Evolutionary conservation across 2,329 filamentous ascomycete species (phyloP).

Genomic region (Penicillium sp.): DNA sequence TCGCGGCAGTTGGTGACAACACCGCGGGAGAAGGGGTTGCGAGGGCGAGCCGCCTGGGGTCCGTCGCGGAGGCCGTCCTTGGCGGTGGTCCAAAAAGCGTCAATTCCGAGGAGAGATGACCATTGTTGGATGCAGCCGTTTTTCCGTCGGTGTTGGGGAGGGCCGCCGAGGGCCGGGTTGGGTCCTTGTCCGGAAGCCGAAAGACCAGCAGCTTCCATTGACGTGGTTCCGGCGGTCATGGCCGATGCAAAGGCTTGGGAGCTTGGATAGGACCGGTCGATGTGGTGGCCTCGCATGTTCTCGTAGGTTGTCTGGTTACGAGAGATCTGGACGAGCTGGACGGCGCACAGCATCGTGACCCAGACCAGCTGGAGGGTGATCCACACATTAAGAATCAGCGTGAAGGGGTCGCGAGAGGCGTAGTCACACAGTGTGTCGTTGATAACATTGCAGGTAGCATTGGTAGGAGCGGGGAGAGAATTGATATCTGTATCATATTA

Average conservation of each 20-base stretch:
- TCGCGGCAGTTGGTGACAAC: slow-evolving; percentile 87
- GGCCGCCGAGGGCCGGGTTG: slow-evolving; percentile 53
- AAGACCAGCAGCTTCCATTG: slow-evolving; percentile 67
- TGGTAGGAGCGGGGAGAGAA: slow-evolving; percentile 52
- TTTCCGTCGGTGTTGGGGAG: slow-evolving; percentile 48
- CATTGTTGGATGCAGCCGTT: slow-evolving; percentile 73
- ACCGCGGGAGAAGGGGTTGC: slow-evolving; percentile 83
- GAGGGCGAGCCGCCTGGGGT: slow-evolving; percentile 50
- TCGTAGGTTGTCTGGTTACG: slow-evolving; percentile 95
- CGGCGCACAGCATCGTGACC: slow-evolving; percentile 95
- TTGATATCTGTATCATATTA: slow-evolving; percentile 56
- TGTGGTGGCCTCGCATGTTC: slow-evolving; percentile 80
- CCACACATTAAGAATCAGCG: slow-evolving; percentile 77
- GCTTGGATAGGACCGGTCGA: slow-evolving; percentile 53
- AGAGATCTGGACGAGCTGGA: slow-evolving; percentile 89
- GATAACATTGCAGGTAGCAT: slow-evolving; percentile 67
- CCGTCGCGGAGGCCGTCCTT: slow-evolving; percentile 63
- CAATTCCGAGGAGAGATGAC: slow-evolving; percentile 81
- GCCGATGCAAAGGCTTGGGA: slow-evolving; percentile 61
- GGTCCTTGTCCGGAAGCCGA: slow-evolving; percentile 64
- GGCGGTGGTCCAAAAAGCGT: slow-evolving; percentile 90
- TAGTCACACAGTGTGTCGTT: slow-evolving; percentile 71
- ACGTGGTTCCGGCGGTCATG: slow-evolving; percentile 68
- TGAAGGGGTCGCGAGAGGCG: slow-evolving; percentile 79
- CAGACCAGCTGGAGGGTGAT: slow-evolving; percentile 80